These are phyloP conservation scores for Lactarius sp. DNA, from an alignment of 768 basidiomycete species.

Conservation along the genomic window DNA sequence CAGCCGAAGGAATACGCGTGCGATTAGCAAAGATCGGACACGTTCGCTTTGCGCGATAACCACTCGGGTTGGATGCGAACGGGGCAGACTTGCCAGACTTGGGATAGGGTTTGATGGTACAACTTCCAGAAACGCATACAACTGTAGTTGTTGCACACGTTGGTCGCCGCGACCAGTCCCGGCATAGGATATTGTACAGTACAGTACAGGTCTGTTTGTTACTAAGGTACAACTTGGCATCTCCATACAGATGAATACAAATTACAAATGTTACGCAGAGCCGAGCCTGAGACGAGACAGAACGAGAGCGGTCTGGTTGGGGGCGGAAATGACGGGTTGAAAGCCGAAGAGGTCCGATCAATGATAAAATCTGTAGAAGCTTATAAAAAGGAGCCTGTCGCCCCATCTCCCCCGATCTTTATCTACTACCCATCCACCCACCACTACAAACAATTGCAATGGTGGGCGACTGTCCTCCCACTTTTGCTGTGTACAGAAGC, in stretches of 20 bases:
- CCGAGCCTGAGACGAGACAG: background rate
- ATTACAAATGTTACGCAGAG: background rate
- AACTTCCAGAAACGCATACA: no score
- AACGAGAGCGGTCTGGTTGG: background rate
- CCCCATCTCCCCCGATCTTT: constrained; percentile 11
- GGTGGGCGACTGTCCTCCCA: background rate
- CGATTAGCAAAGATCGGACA: constrained; percentile 3
- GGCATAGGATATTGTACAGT: no score
- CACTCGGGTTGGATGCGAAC: constrained; percentile 4
- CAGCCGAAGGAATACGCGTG: background rate
- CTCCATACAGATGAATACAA: no score
- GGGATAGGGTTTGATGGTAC: background rate
- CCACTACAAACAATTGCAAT: background rate
- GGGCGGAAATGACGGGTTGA: background rate
- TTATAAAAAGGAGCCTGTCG: constrained; percentile 5
- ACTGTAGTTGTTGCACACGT: background rate
- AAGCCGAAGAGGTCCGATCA: constrained; percentile 20
- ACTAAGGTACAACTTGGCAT: no score
- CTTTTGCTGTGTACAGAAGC: background rate
- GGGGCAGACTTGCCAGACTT: background rate
- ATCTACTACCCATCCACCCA: background rate
- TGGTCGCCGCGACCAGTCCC: background rate
- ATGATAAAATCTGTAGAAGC: background rate
- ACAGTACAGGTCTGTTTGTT: no score
- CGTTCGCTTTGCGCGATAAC: background rate